Percentiles rank a stretch among this genome's conserved stretches.
phyloP scores from a whole-genome alignment of 2,329 filamentous ascomycete species.

The Colletotrichum lindemuthianum region DNA sequence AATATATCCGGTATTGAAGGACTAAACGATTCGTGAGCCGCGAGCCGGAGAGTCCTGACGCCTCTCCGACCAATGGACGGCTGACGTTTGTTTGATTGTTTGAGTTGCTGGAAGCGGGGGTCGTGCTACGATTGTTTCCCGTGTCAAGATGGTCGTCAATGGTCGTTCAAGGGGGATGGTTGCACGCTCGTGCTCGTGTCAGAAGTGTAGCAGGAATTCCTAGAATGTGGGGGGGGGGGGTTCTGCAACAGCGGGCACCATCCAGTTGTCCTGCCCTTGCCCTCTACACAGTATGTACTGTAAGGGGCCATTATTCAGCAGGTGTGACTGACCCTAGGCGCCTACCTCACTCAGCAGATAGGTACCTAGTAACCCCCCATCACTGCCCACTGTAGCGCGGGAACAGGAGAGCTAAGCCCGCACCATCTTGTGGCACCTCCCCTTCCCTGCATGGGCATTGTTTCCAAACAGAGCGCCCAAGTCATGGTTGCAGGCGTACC shows the following conservation, averaged over 20 bases:
- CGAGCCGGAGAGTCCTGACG: neutral
- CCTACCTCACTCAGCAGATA: neutral
- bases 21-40: conserved; percentile 20
- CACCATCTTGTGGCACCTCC: neutral
- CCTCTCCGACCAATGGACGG: conserved; percentile 13
- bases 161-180: conserved; percentile 19
- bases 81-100: conserved; percentile 18
- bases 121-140: conserved; percentile 26
- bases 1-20: neutral
- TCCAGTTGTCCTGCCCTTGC: neutral
- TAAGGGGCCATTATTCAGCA: too few species aligned
- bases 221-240: neutral
- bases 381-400: neutral
- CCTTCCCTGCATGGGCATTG: conserved; percentile 23
- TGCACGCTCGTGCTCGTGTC: conserved; percentile 24
- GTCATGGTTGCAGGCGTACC: too few species aligned
- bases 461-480: conserved; percentile 21
- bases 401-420: neutral
- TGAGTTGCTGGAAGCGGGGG: conserved; percentile 14
- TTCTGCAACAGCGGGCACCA: neutral
- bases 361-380: neutral
- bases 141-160: conserved; percentile 26
- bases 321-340: too few species aligned
- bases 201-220: conserved; percentile 35
- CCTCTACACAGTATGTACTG: neutral